phyloP scores from a whole-genome alignment of 1,139 yeast species.

The Zygosaccharomyces pseudobailii region DNA sequence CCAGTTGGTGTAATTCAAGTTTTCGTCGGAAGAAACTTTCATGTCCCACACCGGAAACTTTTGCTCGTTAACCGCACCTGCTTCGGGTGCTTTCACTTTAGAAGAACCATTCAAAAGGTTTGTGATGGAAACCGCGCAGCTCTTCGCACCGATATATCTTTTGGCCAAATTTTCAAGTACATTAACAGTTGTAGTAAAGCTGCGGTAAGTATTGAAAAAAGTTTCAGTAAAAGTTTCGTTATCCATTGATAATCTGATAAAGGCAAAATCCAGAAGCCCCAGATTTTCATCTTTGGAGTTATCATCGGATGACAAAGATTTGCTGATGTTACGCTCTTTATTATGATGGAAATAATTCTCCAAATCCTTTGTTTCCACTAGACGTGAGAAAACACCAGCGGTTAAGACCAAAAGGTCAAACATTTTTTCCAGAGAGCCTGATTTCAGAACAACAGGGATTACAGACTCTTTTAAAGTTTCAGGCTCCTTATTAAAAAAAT shows the following conservation, averaged over 20 bases:
- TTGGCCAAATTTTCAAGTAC: constrained; percentile 47
- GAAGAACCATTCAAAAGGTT: constrained; percentile 20
- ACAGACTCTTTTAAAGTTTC: constrained; percentile 33
- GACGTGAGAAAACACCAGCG: constrained; percentile 51
- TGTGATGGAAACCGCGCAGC: constrained; percentile 51
- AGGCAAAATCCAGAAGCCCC: constrained; percentile 37
- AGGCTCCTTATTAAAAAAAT: constrained; percentile 30
- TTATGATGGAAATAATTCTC: constrained; percentile 35
- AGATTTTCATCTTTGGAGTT: constrained; percentile 12
- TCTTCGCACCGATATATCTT: constrained; percentile 54
- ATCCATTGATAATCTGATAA: constrained; percentile 48
- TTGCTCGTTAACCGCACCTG: constrained; percentile 6
- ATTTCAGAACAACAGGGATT: constrained; percentile 48
- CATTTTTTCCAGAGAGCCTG: constrained; percentile 56
- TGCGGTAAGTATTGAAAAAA: constrained; percentile 60
- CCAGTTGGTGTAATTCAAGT: constrained; percentile 43
- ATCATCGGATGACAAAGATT: constrained; percentile 5
- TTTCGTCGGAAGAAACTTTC: constrained; percentile 29
- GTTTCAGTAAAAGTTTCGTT: constrained; percentile 56
- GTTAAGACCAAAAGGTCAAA: constrained; percentile 61
- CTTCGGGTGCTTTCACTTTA: constrained; percentile 11
- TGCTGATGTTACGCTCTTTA: constrained; percentile 14
- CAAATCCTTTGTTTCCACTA: constrained; percentile 42
- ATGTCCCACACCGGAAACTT: constrained; percentile 46
- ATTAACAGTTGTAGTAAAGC: constrained; percentile 52